Conservation (phyloP, 1,284 basidiomycete genomes). For the Ganoderma leucocontextum region DNA sequence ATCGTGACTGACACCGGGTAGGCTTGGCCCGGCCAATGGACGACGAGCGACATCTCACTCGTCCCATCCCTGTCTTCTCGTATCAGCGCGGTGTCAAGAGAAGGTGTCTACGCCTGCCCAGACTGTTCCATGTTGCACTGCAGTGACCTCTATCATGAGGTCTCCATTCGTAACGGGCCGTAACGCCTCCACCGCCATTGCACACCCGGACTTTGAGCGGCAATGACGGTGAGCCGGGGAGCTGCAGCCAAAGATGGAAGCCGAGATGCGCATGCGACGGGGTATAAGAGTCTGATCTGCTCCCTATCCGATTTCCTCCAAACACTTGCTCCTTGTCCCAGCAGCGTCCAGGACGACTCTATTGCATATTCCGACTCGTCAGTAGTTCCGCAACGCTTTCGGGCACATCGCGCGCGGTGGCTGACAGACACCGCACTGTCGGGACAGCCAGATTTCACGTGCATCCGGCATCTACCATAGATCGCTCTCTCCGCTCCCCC, state of each 20-base stretch:
- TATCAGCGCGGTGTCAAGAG: constrained; percentile 15
- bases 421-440: constrained; percentile 23
- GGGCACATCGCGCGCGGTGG: constrained; percentile 17
- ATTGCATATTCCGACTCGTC: constrained; percentile 14
- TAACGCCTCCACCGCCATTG: constrained; percentile 24
- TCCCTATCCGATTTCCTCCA: constrained; percentile 25
- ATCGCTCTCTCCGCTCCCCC: constrained; percentile 43
- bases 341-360: constrained; percentile 10
- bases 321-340: constrained; percentile 11
- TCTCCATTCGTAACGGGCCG: constrained; percentile 18
- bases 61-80: constrained; percentile 3
- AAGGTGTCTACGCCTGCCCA: constrained; percentile 24
- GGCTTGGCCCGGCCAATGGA: constrained; percentile 10
- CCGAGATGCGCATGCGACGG: constrained; percentile 22
- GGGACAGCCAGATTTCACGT: constrained; percentile 31
- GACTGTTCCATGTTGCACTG: constrained; percentile 17
- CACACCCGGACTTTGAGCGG: constrained; percentile 34
- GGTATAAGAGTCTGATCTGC: constrained; percentile 30
- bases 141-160: constrained; percentile 17
- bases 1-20: constrained; percentile 3
- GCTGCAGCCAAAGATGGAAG: constrained; percentile 22
- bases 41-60: constrained; percentile 1
- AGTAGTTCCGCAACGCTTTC: constrained; percentile 9
- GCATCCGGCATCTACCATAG: constrained; percentile 27
- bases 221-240: constrained; percentile 11